phyloP scores from a whole-genome alignment of 2,329 filamentous ascomycete genomes.

The Fusarium begoniae region DNA sequence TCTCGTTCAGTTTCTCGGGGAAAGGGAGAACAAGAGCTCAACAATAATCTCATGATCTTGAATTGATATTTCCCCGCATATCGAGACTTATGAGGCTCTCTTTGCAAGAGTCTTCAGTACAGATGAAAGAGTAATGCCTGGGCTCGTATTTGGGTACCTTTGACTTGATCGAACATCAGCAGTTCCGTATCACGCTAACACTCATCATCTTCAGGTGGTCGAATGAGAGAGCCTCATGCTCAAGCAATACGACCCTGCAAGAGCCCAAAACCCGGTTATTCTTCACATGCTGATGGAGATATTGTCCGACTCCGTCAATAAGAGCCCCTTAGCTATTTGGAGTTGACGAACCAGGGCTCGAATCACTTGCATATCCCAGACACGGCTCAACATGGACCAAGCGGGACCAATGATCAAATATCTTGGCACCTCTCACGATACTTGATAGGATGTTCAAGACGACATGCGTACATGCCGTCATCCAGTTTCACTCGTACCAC shows the following conservation, averaged over 20 bases:
- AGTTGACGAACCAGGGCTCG: conserved; percentile 1
- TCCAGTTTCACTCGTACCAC: conserved; percentile 3
- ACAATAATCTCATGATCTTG: not conserved
- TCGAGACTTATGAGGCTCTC: not conserved
- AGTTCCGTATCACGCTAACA: conserved; percentile 9
- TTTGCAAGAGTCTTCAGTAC: not conserved
- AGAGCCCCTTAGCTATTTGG: not conserved
- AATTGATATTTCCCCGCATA: conserved; percentile 11
- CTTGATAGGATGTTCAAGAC: conserved; percentile 15
- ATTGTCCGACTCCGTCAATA: not conserved
- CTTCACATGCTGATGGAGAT: conserved; percentile 14
- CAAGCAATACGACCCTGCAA: conserved; percentile 5
- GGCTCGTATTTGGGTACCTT: not conserved
- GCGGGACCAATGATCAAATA: conserved; percentile 3
- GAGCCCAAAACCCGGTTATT: conserved; percentile 8
- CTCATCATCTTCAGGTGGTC: conserved; percentile 2
- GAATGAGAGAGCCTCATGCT: not conserved
- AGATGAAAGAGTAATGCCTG: not conserved
- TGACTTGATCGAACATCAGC: not conserved
- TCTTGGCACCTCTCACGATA: not conserved
- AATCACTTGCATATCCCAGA: not conserved
- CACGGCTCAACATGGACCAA: conserved; percentile 1
- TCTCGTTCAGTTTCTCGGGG: not conserved
- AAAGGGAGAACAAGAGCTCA: not conserved
- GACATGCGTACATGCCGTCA: conserved; percentile 27